Evolutionary conservation across 1,284 basidiomycete genomes (phyloP).

Genomic region (Cutaneotrichosporon cutaneum): DNA sequence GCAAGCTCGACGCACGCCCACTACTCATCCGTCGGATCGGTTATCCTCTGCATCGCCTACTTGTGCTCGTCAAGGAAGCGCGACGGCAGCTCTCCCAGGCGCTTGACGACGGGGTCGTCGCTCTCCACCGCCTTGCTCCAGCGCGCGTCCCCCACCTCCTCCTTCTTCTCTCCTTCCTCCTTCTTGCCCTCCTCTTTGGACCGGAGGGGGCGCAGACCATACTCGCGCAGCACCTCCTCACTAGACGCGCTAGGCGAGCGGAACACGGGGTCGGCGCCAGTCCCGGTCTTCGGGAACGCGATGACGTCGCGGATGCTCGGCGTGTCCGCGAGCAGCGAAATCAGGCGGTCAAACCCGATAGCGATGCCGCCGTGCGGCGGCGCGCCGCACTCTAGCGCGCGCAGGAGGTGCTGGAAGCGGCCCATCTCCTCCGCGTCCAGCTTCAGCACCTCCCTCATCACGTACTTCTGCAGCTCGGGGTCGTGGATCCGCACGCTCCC

Average conservation of each 20-base stretch:
- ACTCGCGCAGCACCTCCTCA: conserved; percentile 58
- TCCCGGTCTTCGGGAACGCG: conserved; percentile 87
- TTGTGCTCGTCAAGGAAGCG: conserved; percentile 9
- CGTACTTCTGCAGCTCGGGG: conserved; percentile 74
- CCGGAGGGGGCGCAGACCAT: conserved; percentile 36
- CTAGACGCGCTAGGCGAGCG: conserved; percentile 71
- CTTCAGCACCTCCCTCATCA: conserved; percentile 77
- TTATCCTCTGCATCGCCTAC: conserved; percentile 2
- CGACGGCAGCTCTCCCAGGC: conserved; percentile 4
- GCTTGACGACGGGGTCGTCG: conserved; percentile 7
- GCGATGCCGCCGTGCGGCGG: conserved; percentile 96
- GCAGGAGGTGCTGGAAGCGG: conserved; percentile 78
- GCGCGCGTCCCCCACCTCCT: background rate
- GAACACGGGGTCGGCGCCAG: conserved; percentile 83
- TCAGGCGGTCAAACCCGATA: conserved; percentile 84
- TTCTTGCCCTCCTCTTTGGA: background rate
- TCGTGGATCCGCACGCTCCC: conserved; percentile 92
- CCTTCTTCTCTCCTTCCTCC: background rate
- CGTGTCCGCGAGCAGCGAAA: conserved; percentile 82
- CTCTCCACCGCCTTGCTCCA: conserved; percentile 1
- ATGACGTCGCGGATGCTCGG: conserved; percentile 90
- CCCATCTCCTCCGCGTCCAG: conserved; percentile 67
- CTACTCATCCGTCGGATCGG: background rate
- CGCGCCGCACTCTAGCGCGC: conserved; percentile 81
- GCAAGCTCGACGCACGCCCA: too few species aligned